These are phyloP conservation scores for Kwoniella sp. DNA, from an alignment of 768 basidiomycete genomes.

Conservation along the genomic window DNA sequence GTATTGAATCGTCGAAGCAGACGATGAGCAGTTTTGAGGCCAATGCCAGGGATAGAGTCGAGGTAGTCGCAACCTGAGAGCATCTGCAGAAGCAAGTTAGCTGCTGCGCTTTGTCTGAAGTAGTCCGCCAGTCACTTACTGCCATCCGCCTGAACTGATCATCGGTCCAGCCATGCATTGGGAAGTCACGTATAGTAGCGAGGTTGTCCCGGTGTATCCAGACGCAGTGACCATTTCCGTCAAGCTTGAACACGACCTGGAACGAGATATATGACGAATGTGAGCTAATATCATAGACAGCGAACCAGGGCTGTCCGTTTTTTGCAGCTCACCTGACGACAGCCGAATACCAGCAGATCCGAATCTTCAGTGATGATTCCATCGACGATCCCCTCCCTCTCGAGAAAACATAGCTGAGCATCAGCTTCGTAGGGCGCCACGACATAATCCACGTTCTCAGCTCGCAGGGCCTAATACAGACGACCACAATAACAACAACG, in stretches of 20 bases:
- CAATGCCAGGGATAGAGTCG: slow-evolving; percentile 84
- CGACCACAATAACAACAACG: background rate
- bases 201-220: slow-evolving; percentile 56
- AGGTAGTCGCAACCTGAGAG: slow-evolving; percentile 59
- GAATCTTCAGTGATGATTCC: slow-evolving; percentile 97
- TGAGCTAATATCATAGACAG: background rate
- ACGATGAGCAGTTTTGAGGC: slow-evolving; percentile 86
- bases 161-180: slow-evolving; percentile 86
- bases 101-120: background rate
- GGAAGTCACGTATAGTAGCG: slow-evolving; percentile 63
- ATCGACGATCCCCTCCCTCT: slow-evolving; percentile 76
- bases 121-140: slow-evolving; percentile 43
- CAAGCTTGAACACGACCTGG: slow-evolving; percentile 79
- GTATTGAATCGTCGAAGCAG: slow-evolving; percentile 83
- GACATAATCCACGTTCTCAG: slow-evolving; percentile 77
- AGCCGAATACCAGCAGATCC: slow-evolving; percentile 96
- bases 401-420: slow-evolving; percentile 91
- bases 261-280: background rate
- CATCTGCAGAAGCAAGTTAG: slow-evolving; percentile 43
- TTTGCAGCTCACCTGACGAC: slow-evolving; percentile 65
- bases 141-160: slow-evolving; percentile 89
- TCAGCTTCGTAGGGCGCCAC: slow-evolving; percentile 99
- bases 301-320: too few species aligned
- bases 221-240: slow-evolving; percentile 60
- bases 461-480: slow-evolving; percentile 71